Conservation (phyloP, 352 stramenopile species). For the Pythium coloratum region DNA sequence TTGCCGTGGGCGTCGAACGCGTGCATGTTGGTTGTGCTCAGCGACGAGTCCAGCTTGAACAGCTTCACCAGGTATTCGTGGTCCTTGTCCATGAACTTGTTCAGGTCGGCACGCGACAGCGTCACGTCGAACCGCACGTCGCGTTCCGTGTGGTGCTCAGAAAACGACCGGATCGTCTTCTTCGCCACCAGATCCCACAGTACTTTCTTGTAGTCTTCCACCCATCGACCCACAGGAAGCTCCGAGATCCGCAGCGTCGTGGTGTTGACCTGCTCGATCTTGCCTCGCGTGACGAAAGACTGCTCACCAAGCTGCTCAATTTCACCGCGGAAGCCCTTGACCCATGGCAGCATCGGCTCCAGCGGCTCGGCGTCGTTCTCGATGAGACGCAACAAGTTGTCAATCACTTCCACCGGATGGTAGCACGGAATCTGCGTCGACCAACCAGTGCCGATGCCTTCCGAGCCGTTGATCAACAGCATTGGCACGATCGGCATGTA, state of each 20-base stretch:
- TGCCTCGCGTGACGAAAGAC: constrained; percentile 74
- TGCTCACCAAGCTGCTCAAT: constrained; percentile 75
- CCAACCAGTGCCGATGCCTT: constrained; percentile 99
- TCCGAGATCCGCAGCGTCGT: constrained; percentile 96
- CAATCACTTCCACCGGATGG: constrained; percentile 95
- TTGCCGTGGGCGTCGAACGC: constrained; percentile 92
- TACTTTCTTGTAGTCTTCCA: constrained; percentile 98
- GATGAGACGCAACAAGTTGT: constrained; percentile 90
- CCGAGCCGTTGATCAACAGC: constrained; percentile 97
- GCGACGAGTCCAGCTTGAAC: constrained; percentile 93
- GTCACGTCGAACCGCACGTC: constrained; percentile 83
- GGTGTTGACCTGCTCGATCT: constrained; percentile 79
- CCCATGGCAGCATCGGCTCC: constrained; percentile 92
- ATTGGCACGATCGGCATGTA: constrained; percentile 98
- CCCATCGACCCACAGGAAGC: constrained; percentile 97
- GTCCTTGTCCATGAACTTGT: constrained; percentile 61
- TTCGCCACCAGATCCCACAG: constrained; percentile 92
- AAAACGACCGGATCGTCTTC: constrained; percentile 89
- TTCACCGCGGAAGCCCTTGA: constrained; percentile 94
- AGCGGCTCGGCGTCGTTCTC: constrained; percentile 53
- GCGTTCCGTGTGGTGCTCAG: constrained; percentile 96
- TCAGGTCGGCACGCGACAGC: constrained; percentile 75
- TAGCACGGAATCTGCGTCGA: constrained; percentile 95
- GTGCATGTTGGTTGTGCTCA: constrained; percentile 98
- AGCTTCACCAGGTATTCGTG: constrained; percentile 68